phyloP scores from a whole-genome alignment of 352 stramenopile genomes.

The Thalassiosira mediterranea region DNA sequence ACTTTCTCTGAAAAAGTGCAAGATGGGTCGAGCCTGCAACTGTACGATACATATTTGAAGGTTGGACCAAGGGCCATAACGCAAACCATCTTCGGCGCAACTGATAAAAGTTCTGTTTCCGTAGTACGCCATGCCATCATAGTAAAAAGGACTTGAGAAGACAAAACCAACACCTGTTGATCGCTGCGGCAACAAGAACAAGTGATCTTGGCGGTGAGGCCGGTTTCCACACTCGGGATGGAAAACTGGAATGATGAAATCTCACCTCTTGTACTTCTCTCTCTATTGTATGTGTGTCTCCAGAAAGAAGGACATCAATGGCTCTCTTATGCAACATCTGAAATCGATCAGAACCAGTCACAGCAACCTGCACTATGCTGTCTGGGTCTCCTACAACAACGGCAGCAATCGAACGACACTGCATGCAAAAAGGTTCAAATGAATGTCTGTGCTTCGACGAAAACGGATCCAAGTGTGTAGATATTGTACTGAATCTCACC shows the following conservation, averaged over 20 bases:
- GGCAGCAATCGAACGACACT: conserved; percentile 18
- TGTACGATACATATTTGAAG: not conserved
- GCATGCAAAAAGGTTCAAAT: too few species aligned
- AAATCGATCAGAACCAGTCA: conserved; percentile 2
- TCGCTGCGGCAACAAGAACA: too few species aligned
- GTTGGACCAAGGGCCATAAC: conserved; percentile 4
- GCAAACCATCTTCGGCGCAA: conserved; percentile 1
- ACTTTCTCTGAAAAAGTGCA: not conserved
- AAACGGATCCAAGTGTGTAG: too few species aligned
- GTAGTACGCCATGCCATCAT: conserved; percentile 1
- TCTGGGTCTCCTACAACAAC: conserved; percentile 10
- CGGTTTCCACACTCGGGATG: too few species aligned
- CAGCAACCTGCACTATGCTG: not conserved
- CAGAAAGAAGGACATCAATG: not conserved
- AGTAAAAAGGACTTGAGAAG: too few species aligned
- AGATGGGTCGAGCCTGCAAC: not conserved
- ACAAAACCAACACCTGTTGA: conserved; percentile 1
- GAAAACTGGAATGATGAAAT: too few species aligned
- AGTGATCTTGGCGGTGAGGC: too few species aligned
- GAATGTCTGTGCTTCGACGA: too few species aligned
- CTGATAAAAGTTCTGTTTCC: conserved; percentile 2
- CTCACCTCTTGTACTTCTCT: conserved; percentile 8
- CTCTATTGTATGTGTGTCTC: conserved; percentile 14
- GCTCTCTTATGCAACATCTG: conserved; percentile 1
- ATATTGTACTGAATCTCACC: too few species aligned